Conservation (phyloP, 192 early-diverging fungal genomes). For the Dimargaris cristalligena region DNA sequence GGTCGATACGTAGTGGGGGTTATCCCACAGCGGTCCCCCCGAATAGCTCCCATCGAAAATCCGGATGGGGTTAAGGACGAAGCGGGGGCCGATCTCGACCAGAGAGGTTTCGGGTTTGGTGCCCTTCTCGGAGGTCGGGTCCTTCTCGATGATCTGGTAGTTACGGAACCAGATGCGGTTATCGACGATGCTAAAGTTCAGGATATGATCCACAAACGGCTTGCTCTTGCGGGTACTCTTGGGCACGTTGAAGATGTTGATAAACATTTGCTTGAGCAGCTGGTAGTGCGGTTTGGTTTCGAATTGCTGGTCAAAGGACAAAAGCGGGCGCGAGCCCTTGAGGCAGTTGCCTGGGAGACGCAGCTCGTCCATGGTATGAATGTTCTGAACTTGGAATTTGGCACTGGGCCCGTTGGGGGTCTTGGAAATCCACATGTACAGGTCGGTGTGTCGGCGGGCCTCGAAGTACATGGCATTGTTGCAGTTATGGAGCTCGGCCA, state of each 20-base stretch:
- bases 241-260: conserved; percentile 80
- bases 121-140: conserved; percentile 12
- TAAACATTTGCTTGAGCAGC: conserved; percentile 88
- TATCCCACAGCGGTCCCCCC: conserved; percentile 82
- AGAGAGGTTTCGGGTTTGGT: conserved; percentile 44
- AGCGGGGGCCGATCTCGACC: conserved; percentile 95
- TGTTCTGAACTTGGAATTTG: conserved; percentile 89
- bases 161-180: conserved; percentile 92
- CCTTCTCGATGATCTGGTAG: conserved; percentile 79
- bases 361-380: conserved; percentile 98
- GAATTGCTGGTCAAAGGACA: conserved; percentile 90
- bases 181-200: conserved; percentile 74
- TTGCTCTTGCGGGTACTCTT: conserved; percentile 77
- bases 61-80: conserved; percentile 77
- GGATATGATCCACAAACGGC: conserved; percentile 92
- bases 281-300: conserved; percentile 68
- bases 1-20: conserved; percentile 73
- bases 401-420: conserved; percentile 89
- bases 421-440: conserved; percentile 91
- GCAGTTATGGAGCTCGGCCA: conserved; percentile 93
- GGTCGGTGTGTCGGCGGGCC: conserved; percentile 73
- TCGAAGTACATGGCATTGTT: conserved; percentile 98
- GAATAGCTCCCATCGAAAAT: conserved; percentile 93
- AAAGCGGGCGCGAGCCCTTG: conserved; percentile 85
- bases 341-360: conserved; percentile 97